These are phyloP conservation scores for Coemansia sp. DNA, from an alignment of 192 early-diverging fungal genomes.

Conservation along the genomic window DNA sequence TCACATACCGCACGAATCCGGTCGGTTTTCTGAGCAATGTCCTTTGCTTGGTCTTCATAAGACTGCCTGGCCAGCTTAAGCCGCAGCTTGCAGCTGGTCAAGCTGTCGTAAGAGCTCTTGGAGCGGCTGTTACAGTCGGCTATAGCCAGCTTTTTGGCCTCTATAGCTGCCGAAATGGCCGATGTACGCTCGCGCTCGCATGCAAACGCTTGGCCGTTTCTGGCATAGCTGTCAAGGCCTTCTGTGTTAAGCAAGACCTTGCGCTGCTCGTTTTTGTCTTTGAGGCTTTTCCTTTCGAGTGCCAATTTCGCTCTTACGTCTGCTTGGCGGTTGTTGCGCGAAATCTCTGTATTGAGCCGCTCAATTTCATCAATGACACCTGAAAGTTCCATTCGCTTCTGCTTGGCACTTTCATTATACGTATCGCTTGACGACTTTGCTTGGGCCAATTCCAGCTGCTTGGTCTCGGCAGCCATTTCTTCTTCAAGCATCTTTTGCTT, in stretches of 20 bases:
- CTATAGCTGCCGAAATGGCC: conserved; percentile 21
- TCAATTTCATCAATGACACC: conserved; percentile 49
- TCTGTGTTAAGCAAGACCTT: conserved; percentile 5
- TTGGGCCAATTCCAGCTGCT: conserved; percentile 21
- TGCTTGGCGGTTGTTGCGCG: conserved; percentile 58
- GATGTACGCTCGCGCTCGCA: conserved; percentile 24
- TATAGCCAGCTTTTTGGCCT: conserved; percentile 23
- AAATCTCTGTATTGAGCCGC: conserved; percentile 57
- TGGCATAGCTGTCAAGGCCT: conserved; percentile 15
- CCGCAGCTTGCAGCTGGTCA: conserved; percentile 32
- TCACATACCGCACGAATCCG: conserved; percentile 25
- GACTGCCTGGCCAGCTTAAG: conserved; percentile 35
- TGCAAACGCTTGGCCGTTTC: conserved; percentile 1
- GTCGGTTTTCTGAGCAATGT: conserved; percentile 11
- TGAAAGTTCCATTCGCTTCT: conserved; percentile 44
- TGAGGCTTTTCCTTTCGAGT: conserved; percentile 56
- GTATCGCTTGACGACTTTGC: conserved; percentile 11
- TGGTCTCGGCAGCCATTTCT: conserved; percentile 35
- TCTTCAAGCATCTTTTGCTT: conserved; percentile 5
- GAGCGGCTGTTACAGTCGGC: conserved; percentile 4
- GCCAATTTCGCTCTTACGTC: conserved; percentile 63
- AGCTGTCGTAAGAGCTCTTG: conserved; percentile 13
- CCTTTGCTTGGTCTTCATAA: conserved; percentile 29
- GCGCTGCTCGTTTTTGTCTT: conserved; percentile 17
- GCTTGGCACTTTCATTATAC: conserved; percentile 30